Percentiles rank a stretch among this genome's conserved stretches.
phyloP scores from a whole-genome alignment of 1,139 yeast genomes.

The Candida buenavistaensis region DNA sequence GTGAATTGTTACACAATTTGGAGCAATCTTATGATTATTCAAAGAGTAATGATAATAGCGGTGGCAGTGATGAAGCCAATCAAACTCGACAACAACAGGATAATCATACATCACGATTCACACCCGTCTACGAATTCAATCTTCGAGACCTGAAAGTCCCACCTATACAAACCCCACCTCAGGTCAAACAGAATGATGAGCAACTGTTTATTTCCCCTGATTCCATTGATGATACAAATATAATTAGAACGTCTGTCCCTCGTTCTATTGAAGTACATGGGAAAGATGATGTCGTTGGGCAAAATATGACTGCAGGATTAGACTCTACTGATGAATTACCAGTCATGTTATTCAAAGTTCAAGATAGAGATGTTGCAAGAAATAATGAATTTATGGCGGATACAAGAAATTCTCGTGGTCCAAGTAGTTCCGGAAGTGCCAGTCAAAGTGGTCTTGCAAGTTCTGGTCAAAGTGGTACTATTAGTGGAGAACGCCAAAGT shows the following conservation, averaged over 20 bases:
- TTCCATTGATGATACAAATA: not conserved
- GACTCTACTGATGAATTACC: constrained; percentile 30
- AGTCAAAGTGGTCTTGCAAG: too few relatives aligned
- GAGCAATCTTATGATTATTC: constrained; percentile 18
- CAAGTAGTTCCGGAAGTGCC: too few relatives aligned
- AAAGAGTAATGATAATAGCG: constrained; percentile 9
- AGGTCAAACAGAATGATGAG: not conserved
- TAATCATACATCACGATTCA: not conserved
- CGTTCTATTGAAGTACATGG: constrained; percentile 2
- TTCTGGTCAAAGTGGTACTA: too few relatives aligned
- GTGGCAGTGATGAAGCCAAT: constrained; percentile 3
- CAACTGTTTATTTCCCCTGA: not conserved
- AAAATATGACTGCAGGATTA: constrained; percentile 27
- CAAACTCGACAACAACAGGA: constrained; percentile 1
- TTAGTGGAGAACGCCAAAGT: not conserved
- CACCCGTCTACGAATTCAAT: constrained; percentile 1
- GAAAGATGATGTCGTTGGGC: constrained; percentile 8
- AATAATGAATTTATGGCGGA: constrained; percentile 14
- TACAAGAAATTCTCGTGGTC: constrained; percentile 1
- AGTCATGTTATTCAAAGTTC: constrained; percentile 30
- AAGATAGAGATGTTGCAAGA: constrained; percentile 23
- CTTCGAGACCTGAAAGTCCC: constrained; percentile 2
- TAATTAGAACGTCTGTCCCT: constrained; percentile 1
- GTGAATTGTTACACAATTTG: constrained; percentile 35
- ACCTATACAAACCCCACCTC: constrained; percentile 5